Conservation (phyloP, 2,329 filamentous ascomycete genomes). For the Cladosporium austrohemisphaericum region DNA sequence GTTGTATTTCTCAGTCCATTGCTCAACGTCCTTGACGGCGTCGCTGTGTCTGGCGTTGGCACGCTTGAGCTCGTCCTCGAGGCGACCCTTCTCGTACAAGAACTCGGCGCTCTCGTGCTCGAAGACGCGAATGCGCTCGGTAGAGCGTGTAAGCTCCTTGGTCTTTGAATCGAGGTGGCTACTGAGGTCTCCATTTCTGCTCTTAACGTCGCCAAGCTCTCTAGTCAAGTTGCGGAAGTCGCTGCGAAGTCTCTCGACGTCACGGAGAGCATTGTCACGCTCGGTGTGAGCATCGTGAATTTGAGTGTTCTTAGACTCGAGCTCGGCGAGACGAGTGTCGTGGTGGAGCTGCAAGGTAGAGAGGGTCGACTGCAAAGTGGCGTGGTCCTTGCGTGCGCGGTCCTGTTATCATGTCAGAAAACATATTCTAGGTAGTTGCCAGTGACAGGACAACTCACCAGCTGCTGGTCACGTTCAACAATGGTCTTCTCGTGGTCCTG, state of each 20-base stretch:
- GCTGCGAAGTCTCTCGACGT: conserved; percentile 27
- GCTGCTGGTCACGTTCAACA: conserved; percentile 28
- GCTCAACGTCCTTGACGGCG: conserved; percentile 23
- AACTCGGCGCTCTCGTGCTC: conserved; percentile 27
- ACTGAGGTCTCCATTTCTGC: conserved; percentile 25
- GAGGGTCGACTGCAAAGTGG: conserved; percentile 21
- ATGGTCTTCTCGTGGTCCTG: conserved; percentile 27
- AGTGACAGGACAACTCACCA: conserved; percentile 10
- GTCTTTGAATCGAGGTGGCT: conserved; percentile 24
- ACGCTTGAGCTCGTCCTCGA: conserved; percentile 30
- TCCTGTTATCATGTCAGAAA: no score
- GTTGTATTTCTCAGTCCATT: conserved; percentile 26
- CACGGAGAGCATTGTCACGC: conserved; percentile 26
- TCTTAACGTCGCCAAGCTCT: conserved; percentile 28
- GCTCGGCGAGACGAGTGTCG: conserved; percentile 26
- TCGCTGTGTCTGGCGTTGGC: conserved; percentile 24
- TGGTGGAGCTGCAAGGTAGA: conserved; percentile 25
- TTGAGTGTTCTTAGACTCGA: conserved; percentile 22
- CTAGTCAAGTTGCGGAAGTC: conserved; percentile 27
- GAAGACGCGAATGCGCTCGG: conserved; percentile 25
- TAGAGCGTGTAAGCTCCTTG: conserved; percentile 26
- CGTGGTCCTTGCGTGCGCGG: conserved; percentile 24
- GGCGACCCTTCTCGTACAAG: conserved; percentile 27
- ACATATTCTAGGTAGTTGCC: not conserved
- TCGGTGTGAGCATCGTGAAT: conserved; percentile 25